Evolutionary conservation across 257 asterid genomes (phyloP).

Genomic region (Gentiana straminea): DNA sequence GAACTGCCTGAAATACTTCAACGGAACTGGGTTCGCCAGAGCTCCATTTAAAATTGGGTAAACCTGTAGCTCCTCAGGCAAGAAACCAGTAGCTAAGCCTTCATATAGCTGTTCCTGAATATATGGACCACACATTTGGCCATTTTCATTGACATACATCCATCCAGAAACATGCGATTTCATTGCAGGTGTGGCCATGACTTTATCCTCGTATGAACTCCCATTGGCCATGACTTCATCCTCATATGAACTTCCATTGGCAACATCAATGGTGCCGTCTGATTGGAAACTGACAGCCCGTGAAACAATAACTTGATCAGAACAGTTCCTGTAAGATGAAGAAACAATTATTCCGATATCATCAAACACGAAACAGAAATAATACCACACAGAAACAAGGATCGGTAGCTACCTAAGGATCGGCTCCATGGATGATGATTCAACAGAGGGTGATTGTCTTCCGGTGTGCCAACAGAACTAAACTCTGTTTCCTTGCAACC

Average conservation of each 20-base stretch:
- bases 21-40: constrained; percentile 55
- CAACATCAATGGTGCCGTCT: constrained; percentile 14
- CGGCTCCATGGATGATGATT: constrained; percentile 10
- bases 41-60: constrained; percentile 66
- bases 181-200: constrained; percentile 5
- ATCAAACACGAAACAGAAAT: neutral
- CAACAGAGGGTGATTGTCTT: too few species aligned
- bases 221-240: constrained; percentile 6
- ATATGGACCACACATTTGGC: constrained; percentile 95
- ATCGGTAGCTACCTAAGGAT: constrained; percentile 17
- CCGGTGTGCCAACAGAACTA: too few species aligned
- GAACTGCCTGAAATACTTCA: constrained; percentile 58
- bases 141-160: constrained; percentile 82
- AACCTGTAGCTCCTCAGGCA: constrained; percentile 68
- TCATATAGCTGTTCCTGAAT: constrained; percentile 72
- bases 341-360: neutral
- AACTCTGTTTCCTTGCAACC: too few species aligned
- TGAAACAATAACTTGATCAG: constrained; percentile 15
- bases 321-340: constrained; percentile 8
- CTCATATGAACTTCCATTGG: constrained; percentile 4
- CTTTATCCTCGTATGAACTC: constrained; percentile 14
- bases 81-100: constrained; percentile 70
- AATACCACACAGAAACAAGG: neutral
- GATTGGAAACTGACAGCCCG: constrained; percentile 24
- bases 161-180: constrained; percentile 55